phyloP scores from a whole-genome alignment of 140 eudicot species.

The Flaveria floridana region DNA sequence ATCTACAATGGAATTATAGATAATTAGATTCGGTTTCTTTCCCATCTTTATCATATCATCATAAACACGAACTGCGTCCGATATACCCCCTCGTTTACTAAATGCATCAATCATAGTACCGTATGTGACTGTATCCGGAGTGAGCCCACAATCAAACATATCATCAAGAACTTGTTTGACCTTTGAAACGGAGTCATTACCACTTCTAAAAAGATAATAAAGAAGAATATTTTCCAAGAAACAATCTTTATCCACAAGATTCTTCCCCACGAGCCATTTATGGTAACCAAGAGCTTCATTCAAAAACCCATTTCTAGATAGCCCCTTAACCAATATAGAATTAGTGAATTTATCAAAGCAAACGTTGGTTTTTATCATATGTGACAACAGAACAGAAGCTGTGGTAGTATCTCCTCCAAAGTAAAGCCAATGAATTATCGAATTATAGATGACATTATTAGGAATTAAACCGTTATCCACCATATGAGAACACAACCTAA shows the following conservation, averaged over 20 bases:
- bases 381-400: conserved; percentile 40
- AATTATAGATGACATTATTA: conserved; percentile 53
- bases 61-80: conserved; percentile 46
- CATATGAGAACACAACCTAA: conserved; percentile 53
- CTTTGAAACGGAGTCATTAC: conserved; percentile 29
- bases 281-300: conserved; percentile 30
- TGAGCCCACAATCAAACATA: conserved; percentile 52
- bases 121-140: conserved; percentile 44
- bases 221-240: conserved; percentile 39
- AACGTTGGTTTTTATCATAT: conserved; percentile 51
- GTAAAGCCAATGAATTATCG: conserved; percentile 53
- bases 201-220: conserved; percentile 43
- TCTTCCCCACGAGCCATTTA: conserved; percentile 43
- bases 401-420: conserved; percentile 48
- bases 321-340: conserved; percentile 50
- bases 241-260: conserved; percentile 43
- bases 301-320: conserved; percentile 52
- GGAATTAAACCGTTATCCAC: conserved; percentile 53
- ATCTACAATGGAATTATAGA: conserved; percentile 52
- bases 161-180: conserved; percentile 43
- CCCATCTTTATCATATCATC: conserved; percentile 50
- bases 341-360: conserved; percentile 48
- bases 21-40: conserved; percentile 51
- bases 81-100: conserved; percentile 46
- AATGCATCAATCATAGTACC: conserved; percentile 47